Conservation (phyloP, 2,329 filamentous ascomycete genomes). For the Verticillium tricorpus region DNA sequence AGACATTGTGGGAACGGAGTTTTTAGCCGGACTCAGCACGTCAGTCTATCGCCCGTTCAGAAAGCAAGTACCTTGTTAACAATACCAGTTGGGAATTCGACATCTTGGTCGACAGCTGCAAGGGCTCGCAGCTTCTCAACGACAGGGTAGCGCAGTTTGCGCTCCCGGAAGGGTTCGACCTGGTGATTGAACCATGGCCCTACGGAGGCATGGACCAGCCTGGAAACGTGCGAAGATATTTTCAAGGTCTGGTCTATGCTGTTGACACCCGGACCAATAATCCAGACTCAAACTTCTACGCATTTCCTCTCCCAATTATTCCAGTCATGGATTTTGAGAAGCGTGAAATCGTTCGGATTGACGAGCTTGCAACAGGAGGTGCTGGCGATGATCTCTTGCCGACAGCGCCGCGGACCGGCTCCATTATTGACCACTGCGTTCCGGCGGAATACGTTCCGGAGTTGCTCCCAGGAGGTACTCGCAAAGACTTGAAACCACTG, state of each 20-base stretch:
- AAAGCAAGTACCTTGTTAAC: background rate
- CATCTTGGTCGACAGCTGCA: constrained; percentile 24
- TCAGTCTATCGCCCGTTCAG: constrained; percentile 12
- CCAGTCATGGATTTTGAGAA: constrained; percentile 61
- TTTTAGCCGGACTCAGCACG: constrained; percentile 24
- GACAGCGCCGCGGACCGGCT: background rate
- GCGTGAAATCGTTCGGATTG: constrained; percentile 64
- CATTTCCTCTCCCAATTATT: constrained; percentile 58
- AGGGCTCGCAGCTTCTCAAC: constrained; percentile 18
- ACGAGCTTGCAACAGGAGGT: constrained; percentile 62
- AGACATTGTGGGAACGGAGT: constrained; percentile 21
- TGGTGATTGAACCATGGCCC: constrained; percentile 52
- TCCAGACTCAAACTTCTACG: constrained; percentile 59
- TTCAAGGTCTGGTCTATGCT: constrained; percentile 28
- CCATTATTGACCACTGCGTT: constrained; percentile 47
- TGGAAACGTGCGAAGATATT: constrained; percentile 18
- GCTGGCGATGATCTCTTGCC: constrained; percentile 38
- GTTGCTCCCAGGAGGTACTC: constrained; percentile 39
- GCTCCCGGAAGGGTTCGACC: constrained; percentile 18
- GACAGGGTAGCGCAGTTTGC: background rate
- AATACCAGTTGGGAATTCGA: constrained; percentile 27
- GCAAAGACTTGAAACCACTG: constrained; percentile 56
- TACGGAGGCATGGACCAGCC: constrained; percentile 20
- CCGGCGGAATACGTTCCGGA: constrained; percentile 64
- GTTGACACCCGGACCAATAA: constrained; percentile 21